A percentile compares a stretch with the other conserved stretches of the same genome.
phyloP scores from a whole-genome alignment of 441 rosid genomes.

The Arabidopsis lyrata region DNA sequence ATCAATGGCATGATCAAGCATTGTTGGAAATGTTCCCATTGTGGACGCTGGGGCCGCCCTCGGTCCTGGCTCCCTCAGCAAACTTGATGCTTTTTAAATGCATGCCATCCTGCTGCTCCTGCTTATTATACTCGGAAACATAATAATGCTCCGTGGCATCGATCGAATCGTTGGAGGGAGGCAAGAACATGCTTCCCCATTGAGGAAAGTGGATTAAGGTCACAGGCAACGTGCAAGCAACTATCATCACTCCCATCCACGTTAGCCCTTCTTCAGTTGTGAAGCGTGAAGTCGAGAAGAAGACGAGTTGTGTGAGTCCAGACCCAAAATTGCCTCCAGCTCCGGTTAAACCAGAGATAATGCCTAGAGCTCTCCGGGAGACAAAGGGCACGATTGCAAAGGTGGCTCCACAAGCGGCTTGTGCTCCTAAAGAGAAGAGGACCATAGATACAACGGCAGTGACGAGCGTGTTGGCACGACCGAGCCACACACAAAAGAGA shows the following conservation, averaged over 20 bases:
- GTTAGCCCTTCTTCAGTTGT: constrained; percentile 62
- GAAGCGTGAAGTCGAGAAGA: constrained; percentile 57
- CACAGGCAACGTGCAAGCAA: constrained; percentile 67
- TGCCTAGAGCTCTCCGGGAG: constrained; percentile 67
- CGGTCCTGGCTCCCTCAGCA: constrained; percentile 62
- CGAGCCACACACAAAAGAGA: constrained; percentile 72
- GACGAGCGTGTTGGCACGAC: constrained; percentile 61
- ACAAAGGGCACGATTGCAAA: constrained; percentile 72
- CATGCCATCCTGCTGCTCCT: constrained; percentile 60
- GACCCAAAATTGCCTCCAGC: constrained; percentile 85
- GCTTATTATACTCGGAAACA: constrained; percentile 55
- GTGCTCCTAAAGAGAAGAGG: constrained; percentile 74
- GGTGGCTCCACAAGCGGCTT: constrained; percentile 85
- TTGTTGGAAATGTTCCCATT: constrained; percentile 46
- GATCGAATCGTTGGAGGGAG: constrained; percentile 49
- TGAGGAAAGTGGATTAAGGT: constrained; percentile 66
- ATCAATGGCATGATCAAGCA: constrained; percentile 43
- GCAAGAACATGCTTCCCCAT: constrained; percentile 82
- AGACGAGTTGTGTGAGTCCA: constrained; percentile 69
- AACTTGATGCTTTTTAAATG: constrained; percentile 61
- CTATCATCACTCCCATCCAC: constrained; percentile 71
- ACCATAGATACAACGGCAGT: constrained; percentile 66
- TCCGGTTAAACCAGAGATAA: constrained; percentile 53
- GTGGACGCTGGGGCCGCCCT: constrained; percentile 59
- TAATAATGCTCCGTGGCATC: constrained; percentile 58